A percentile compares a stretch with the other conserved stretches of the same genome.
Conservation (phyloP, 208 protist genomes). For the Giardia muris region DNA sequence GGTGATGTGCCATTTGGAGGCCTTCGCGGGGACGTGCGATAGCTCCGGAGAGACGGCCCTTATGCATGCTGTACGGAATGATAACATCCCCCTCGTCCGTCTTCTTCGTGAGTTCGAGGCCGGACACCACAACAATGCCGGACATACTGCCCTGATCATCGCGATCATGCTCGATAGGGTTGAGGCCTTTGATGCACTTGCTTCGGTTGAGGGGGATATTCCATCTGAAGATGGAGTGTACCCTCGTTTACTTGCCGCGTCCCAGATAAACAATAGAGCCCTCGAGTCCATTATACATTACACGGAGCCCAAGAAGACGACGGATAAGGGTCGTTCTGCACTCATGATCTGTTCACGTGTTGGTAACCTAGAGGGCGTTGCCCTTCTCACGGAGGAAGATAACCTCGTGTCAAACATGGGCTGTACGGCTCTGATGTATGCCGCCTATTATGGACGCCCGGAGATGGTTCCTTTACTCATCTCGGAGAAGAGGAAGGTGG, state of each 20-base stretch:
- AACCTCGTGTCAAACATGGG: not conserved
- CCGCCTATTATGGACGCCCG: not conserved
- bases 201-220: not conserved
- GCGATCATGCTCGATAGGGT: not conserved
- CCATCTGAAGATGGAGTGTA: not conserved
- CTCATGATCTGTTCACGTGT: not conserved
- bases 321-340: not conserved
- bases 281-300: not conserved
- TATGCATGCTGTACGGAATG: not conserved
- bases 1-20: not conserved
- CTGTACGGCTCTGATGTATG: not conserved
- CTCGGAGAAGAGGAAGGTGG: not conserved
- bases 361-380: not conserved
- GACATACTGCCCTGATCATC: not conserved
- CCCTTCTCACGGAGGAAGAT: not conserved
- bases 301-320: not conserved
- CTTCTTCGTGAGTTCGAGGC: not conserved
- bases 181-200: not conserved
- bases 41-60: not conserved
- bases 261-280: no score
- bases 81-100: not conserved
- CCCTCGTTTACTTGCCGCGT: not conserved
- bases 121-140: not conserved
- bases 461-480: not conserved
- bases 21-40: not conserved